Conservation (phyloP, 225 moss, liverwort and hornwort species). For the Bryum argenteum region DNA sequence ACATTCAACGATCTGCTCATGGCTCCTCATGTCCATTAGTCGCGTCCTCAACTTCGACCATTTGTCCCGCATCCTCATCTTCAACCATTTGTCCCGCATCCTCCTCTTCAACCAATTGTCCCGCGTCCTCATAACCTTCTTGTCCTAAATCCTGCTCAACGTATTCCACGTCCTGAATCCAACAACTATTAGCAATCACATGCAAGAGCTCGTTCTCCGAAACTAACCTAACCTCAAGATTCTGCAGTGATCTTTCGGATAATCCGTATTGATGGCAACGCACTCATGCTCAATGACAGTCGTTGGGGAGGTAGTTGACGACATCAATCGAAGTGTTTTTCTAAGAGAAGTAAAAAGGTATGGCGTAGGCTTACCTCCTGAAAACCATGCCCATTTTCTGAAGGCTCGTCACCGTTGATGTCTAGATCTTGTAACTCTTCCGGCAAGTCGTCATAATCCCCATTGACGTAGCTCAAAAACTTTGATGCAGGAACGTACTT, state of each 20-base stretch:
- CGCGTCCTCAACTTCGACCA: slow-evolving; percentile 23
- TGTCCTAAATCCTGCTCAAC: slow-evolving; percentile 40
- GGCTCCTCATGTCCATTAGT: slow-evolving; percentile 41
- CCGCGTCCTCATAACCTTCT: slow-evolving; percentile 29
- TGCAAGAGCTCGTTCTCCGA: neutral
- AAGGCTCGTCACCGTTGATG: slow-evolving; percentile 54
- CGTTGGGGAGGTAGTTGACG: neutral
- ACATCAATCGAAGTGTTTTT: neutral
- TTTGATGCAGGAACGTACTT: slow-evolving; percentile 54
- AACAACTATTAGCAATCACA: slow-evolving; percentile 5
- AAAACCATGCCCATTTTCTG: slow-evolving; percentile 68
- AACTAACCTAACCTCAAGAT: neutral
- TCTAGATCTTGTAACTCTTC: slow-evolving; percentile 61
- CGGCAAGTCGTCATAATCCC: slow-evolving; percentile 52
- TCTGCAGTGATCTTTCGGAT: neutral
- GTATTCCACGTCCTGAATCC: slow-evolving; percentile 54
- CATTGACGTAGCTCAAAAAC: slow-evolving; percentile 55
- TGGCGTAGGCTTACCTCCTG: slow-evolving; percentile 30
- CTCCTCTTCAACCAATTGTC: slow-evolving; percentile 40
- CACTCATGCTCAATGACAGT: neutral
- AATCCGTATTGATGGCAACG: neutral
- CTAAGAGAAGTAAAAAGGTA: neutral
- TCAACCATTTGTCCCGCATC: slow-evolving; percentile 42
- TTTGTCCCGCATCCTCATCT: slow-evolving; percentile 50
- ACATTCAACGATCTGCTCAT: slow-evolving; percentile 12